phyloP scores from a whole-genome alignment of 805 yeast species.

The Scheffersomyces ergatensis region DNA sequence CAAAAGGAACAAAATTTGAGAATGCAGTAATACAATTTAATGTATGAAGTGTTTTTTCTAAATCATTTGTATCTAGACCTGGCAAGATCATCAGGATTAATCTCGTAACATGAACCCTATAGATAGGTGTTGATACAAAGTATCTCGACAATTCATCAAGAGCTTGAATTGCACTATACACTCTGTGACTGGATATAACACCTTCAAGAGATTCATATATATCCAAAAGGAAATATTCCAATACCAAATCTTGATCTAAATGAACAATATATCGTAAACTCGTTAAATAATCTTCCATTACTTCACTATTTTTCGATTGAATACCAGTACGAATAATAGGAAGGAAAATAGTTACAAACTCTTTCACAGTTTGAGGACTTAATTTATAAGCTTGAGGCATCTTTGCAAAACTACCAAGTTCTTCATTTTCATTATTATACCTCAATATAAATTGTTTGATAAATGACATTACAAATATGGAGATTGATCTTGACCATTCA shows the following conservation, averaged over 20 bases:
- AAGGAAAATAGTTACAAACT: slow-evolving; percentile 51
- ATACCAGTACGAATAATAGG: slow-evolving; percentile 65
- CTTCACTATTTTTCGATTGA: slow-evolving; percentile 66
- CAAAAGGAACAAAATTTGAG: slow-evolving; percentile 70
- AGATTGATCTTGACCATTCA: slow-evolving; percentile 73
- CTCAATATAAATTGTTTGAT: slow-evolving; percentile 62
- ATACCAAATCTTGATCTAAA: slow-evolving; percentile 52
- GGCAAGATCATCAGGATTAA: slow-evolving; percentile 67
- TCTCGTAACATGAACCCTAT: slow-evolving; percentile 76
- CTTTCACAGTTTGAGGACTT: slow-evolving; percentile 25
- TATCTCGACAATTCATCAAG: slow-evolving; percentile 64
- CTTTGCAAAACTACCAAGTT: slow-evolving; percentile 20
- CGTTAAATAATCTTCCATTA: slow-evolving; percentile 56
- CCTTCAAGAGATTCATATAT: slow-evolving; percentile 73
- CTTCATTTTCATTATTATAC: slow-evolving; percentile 45
- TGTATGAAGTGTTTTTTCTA: slow-evolving; percentile 66
- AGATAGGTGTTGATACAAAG: slow-evolving; percentile 61
- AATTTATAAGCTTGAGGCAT: slow-evolving; percentile 33
- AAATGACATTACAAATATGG: slow-evolving; percentile 62
- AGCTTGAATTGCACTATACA: slow-evolving; percentile 67
- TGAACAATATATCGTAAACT: slow-evolving; percentile 64
- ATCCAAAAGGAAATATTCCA: slow-evolving; percentile 60
- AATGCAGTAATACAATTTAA: slow-evolving; percentile 67
- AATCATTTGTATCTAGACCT: slow-evolving; percentile 87
- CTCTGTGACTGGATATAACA: slow-evolving; percentile 75